Conservation (phyloP, 2,329 filamentous ascomycete species). For the Rosellinia necatrix region DNA sequence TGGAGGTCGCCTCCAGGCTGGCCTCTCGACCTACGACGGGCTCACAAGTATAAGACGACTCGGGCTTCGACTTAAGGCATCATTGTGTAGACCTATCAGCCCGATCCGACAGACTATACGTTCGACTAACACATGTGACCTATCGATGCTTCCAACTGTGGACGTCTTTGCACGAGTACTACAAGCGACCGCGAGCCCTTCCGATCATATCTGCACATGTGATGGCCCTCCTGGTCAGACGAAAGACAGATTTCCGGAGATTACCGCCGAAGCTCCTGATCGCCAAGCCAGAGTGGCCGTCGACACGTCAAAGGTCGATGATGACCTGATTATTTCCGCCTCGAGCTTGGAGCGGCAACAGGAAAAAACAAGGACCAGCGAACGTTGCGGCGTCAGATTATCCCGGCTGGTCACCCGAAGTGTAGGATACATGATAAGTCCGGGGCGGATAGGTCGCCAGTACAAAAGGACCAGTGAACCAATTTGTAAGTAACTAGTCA, state of each 20-base stretch:
- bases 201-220: conserved; percentile 8
- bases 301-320: too few relatives aligned
- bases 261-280: background rate
- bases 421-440: conserved; percentile 21
- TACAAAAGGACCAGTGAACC: conserved; percentile 22
- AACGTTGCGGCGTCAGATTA: conserved; percentile 18
- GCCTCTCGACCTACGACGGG: background rate
- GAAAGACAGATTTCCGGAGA: background rate
- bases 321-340: conserved; percentile 10
- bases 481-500: too few relatives aligned
- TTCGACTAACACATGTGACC: conserved; percentile 10
- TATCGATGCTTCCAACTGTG: conserved; percentile 1
- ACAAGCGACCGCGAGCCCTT: conserved; percentile 8
- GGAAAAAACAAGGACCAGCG: background rate
- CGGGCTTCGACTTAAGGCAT: conserved; percentile 3
- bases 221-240: conserved; percentile 8
- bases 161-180: conserved; percentile 6
- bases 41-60: conserved; percentile 10
- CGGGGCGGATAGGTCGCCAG: conserved; percentile 16
- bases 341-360: conserved; percentile 1
- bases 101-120: conserved; percentile 1
- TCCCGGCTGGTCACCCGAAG: conserved; percentile 10
- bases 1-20: background rate
- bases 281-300: conserved; percentile 2
- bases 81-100: conserved; percentile 12